Evolutionary conservation across 148 eudicot species (phyloP), one percentile per base, ranked within the genome.

Genomic region (Amaranthus cruentus): DNA sequence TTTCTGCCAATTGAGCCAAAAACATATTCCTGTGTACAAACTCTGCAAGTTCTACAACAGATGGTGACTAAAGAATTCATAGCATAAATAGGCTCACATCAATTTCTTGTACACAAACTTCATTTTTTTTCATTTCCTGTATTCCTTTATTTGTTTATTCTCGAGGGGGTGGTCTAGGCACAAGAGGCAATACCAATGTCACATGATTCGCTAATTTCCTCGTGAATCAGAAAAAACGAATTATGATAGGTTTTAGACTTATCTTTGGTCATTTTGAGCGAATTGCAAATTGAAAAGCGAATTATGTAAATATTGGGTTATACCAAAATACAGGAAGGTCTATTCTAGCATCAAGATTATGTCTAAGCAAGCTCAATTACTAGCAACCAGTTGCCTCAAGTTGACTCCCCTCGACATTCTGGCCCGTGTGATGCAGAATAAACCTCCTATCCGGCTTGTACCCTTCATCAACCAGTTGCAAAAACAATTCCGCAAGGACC

Each of bases 391-490:
- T 46, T 43, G 50, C 70, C 13, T 78, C 56, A 44, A 46, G 63
- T 73, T 73, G 72, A 61, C 11, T 75, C 70, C 75, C 76, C 14
- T 74, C 80, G 72, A 76, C 81, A 51, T 84, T 84, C 42, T 80
- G 73, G 54, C 82, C 83, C 78, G 68, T 71, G 78, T 86, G 80
- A 66, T 68, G 56, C 56, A 78, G 66, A 21, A 84, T 65, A 77
- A 78, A 85, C 80, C 74, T 82, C 76, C 73, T 84, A 78, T 91
- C 91, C 10, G 87, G 88, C 55, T 74, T 79, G 75, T 84, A 86
- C 42, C 87, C 94, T 85, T 89, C 92, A 70, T 91, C 94, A 58
- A 72, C 83, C 89, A 86, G 83, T 62, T 91, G 97, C 53, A 80
- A 69, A 77, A 83, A 83, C 82, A 91, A 78, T 75, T 70, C 74